Evolutionary conservation across 441 rosid genomes (phyloP), one percentile per base, ranked within the genome.

Genomic region (Isatis lusitanica): DNA sequence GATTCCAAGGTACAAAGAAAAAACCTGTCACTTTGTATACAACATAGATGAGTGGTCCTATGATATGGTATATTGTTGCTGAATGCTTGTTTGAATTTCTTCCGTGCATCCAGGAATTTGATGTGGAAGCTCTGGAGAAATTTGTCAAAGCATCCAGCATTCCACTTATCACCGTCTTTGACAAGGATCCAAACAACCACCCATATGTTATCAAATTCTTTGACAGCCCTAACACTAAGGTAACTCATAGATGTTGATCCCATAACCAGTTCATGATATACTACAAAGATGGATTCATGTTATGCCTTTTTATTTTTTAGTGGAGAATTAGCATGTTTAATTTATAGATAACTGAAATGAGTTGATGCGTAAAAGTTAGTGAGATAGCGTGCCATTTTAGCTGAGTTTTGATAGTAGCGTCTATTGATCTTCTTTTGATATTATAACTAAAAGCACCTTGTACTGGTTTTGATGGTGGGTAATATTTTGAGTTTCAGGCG

Each of bases 161-260:
- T 21, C 98, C 97, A 4, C 8, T 76, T 35, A 79, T 94, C 60
- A 94, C 98, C 18, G n/a, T 89, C 79, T 92, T 87, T 76, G 77
- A 89, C 64, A 90, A 13, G 40, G 98, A 94, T 66, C 88, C 90
- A 60, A 82, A 38, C 87, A 90, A 86, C 81, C 97, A 92, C 77
- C 94, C 97, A 24, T 92, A 71, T 48, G 90, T 94, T 63, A 43
- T 90, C 78, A 92, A 94, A 76, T 94, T 86, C 85, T 92, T 88
- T 79, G 88, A 87, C 70, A 88, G 83, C 78, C 75, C 80, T 17
- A 77, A 78, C 66, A 86, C 85, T 2, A 94, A 94, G 98, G 98
- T 92, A 83, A 70, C 15, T 42, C 26, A 58, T 31, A 44, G n/a
- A 48, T 60, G 28, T 30, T 5, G 12, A 3, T 56, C 60, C 7